phyloP scores from a whole-genome alignment of 345 rosid genomes.

The Dovyalis caffra region DNA sequence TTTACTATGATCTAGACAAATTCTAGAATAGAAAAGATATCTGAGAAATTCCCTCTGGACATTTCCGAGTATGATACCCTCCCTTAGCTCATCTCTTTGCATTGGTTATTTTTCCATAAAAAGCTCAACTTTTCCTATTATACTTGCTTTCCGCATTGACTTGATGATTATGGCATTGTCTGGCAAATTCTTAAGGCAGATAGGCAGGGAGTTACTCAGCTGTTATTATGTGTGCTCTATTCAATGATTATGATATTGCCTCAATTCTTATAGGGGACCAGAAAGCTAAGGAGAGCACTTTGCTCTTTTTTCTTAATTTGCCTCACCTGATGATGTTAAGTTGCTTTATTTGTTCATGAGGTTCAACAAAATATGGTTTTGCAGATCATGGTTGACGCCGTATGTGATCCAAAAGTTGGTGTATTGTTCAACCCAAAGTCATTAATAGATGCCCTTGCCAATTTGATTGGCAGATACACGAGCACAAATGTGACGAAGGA shows the following conservation, averaged over 20 bases:
- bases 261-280: background rate
- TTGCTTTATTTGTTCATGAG: constrained; percentile 1
- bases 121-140: background rate
- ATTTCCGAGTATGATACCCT: background rate
- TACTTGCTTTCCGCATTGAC: background rate
- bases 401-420: constrained; percentile 58
- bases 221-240: background rate
- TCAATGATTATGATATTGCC: background rate
- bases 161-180: background rate
- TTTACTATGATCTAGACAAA: background rate
- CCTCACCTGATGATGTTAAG: constrained; percentile 1
- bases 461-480: constrained; percentile 35
- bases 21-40: background rate
- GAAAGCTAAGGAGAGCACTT: background rate
- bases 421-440: constrained; percentile 62
- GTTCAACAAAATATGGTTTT: background rate
- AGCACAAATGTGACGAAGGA: constrained; percentile 6
- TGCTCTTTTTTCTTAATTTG: background rate
- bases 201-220: background rate
- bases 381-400: constrained; percentile 65
- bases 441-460: constrained; percentile 55
- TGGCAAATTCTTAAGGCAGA: background rate
- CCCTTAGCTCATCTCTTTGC: background rate
- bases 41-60: background rate
- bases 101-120: background rate